Conservation (phyloP, 441 rosid genomes). For the Adansonia madagascariensis region DNA sequence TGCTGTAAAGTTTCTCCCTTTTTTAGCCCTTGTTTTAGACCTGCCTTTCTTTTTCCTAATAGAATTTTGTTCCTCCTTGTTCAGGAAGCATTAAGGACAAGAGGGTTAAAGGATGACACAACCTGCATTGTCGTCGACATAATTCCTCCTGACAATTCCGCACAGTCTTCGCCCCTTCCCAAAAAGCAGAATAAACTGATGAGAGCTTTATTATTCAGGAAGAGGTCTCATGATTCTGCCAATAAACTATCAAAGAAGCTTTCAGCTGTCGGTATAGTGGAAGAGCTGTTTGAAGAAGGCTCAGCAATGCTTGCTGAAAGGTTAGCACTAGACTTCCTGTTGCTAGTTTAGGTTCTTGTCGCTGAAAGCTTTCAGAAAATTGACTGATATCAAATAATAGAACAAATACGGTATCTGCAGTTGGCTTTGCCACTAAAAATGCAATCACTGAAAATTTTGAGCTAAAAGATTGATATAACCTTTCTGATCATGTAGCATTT, state of each 20-base stretch:
- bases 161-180: slow-evolving; percentile 42
- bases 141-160: slow-evolving; percentile 68
- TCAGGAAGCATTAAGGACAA: slow-evolving; percentile 79
- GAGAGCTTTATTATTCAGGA: slow-evolving; percentile 58
- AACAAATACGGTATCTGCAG: background rate
- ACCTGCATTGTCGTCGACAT: slow-evolving; percentile 89
- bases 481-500: background rate
- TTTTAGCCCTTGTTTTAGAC: slow-evolving; percentile 1
- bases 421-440: background rate
- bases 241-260: slow-evolving; percentile 65
- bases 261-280: slow-evolving; percentile 70
- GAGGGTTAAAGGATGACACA: slow-evolving; percentile 88
- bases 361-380: background rate
- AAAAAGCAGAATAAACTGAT: slow-evolving; percentile 67
- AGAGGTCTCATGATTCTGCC: slow-evolving; percentile 53
- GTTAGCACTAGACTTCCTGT: slow-evolving; percentile 40
- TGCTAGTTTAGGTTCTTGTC: background rate
- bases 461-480: background rate
- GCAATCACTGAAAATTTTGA: background rate
- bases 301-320: slow-evolving; percentile 93
- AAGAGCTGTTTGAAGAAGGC: slow-evolving; percentile 94
- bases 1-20: slow-evolving; percentile 9
- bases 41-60: background rate
- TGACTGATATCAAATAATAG: background rate
- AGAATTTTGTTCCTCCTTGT: slow-evolving; percentile 18